phyloP scores from a whole-genome alignment of 78 protist genomes.

The Polysphondylium violaceum region DNA sequence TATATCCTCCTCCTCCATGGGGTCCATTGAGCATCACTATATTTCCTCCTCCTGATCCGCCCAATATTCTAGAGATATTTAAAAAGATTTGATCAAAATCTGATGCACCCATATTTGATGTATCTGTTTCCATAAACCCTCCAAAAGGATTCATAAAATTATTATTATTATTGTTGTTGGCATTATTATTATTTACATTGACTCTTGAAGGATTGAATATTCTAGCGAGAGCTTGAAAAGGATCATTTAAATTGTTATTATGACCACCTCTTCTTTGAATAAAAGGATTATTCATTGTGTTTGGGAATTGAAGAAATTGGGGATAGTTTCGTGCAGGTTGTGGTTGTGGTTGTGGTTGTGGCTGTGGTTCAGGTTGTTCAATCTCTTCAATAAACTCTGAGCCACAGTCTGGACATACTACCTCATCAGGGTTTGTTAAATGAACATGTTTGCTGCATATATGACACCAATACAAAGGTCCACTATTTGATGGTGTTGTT shows the following conservation, averaged over 20 bases:
- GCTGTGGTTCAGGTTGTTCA: neutral
- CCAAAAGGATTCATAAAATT: neutral
- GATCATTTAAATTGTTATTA: no score
- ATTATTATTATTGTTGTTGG: neutral
- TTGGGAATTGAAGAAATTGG: neutral
- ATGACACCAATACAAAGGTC: constrained; percentile 66
- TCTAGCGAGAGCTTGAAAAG: no score
- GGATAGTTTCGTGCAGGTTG: neutral
- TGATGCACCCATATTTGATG: neutral
- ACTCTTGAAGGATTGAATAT: no score
- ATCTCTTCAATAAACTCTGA: constrained; percentile 67
- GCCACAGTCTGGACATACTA: constrained; percentile 37
- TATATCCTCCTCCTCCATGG: constrained; percentile 2
- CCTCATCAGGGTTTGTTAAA: constrained; percentile 28
- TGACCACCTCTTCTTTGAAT: no score
- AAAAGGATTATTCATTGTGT: neutral
- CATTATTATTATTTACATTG: constrained; percentile 15
- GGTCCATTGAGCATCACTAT: constrained; percentile 1
- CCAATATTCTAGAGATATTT: neutral
- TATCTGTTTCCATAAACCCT: neutral
- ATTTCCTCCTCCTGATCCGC: constrained; percentile 2
- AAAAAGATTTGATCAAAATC: constrained; percentile 3
- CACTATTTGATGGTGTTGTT: neutral
- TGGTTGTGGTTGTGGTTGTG: constrained; percentile 36
- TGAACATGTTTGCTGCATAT: constrained; percentile 42